Conservation (phyloP, 2,329 filamentous ascomycete species). For the Fonsecaea pugnacius region DNA sequence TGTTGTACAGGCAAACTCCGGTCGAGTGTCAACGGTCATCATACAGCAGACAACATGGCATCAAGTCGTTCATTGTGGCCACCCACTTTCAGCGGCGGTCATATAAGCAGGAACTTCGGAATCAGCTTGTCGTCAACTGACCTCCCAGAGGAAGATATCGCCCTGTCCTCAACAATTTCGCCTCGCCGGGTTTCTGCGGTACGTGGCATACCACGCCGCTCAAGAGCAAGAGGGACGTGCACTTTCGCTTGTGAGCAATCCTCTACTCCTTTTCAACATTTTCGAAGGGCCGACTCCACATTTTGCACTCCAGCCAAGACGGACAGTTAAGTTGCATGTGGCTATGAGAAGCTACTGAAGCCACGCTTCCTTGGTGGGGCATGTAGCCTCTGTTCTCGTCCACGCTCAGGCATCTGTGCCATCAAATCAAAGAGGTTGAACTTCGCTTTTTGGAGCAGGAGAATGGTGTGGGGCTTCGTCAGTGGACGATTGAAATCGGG, state of each 20-base stretch:
- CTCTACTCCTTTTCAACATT: neutral
- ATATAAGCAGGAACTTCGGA: neutral
- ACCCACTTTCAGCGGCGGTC: neutral
- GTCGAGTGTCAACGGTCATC: neutral
- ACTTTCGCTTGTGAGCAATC: constrained; percentile 1
- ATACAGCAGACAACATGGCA: neutral
- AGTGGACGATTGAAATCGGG: neutral
- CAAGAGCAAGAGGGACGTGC: neutral
- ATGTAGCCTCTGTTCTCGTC: neutral
- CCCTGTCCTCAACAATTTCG: neutral
- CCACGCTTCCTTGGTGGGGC: neutral
- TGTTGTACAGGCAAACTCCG: neutral
- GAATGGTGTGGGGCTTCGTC: neutral
- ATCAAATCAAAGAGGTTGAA: neutral
- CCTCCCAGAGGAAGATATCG: neutral
- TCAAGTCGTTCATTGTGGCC: neutral
- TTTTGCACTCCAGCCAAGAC: neutral
- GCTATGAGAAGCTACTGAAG: constrained; percentile 4
- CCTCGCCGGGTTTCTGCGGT: neutral
- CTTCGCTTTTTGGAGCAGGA: neutral
- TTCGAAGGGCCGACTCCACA: neutral
- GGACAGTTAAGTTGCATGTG: neutral
- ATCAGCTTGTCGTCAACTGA: neutral
- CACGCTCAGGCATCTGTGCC: neutral
- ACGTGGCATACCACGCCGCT: neutral